Base-by-base conservation (phyloP, 192 early-diverging fungal species). In the Entomortierella parvispora region DNA sequence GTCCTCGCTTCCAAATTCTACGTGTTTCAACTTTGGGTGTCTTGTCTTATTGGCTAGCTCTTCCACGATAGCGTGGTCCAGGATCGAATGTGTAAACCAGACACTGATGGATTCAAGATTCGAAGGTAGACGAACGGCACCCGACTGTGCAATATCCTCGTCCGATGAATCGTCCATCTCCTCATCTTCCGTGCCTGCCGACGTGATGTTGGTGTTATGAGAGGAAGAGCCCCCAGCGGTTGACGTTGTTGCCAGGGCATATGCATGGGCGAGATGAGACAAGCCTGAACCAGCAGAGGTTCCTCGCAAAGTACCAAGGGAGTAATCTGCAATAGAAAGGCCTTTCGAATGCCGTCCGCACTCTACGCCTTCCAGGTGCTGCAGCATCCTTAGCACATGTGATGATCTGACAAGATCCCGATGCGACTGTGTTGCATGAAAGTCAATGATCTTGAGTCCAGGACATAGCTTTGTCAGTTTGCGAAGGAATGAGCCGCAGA, bases 1-100 rank as follows among this genome's bases (percentile, higher is more conserved):
- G 34, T 68, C 66, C 18, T 77, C 74, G n/a, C 74, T 77, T 25
- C 74, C 74, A 59, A 77, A 77, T 20, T 68, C 74, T 3, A 77
- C 74, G 0, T 23, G 3, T 32, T n/a, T 63, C 40, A 77, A 25
- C 8, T 52, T 44, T 10, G 74, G 74, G 0, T 77, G 74, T 23
- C 74, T 58, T 15, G 33, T 9, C 1, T 52, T 33, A 32, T 64
- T 52, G 2, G 53, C 37, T 29, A 77, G 25, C 42, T 77, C 74
- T 9, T 29, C 34, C 0, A 54, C 42, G 29, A 77, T 77, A 2
- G 65, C 48, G 18, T 61, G 43, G n/a, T 77, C 48, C 37, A 77
- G 46, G 11, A 59, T 64, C 18, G 74, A 77, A 23, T 77, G 65
- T 46, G 74, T 62, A 32, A 77, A 77, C 65, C 59, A 63, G 18